These are phyloP conservation scores for Ilex aquifolium DNA, from an alignment of 257 asterid species.

Conservation along the genomic window DNA sequence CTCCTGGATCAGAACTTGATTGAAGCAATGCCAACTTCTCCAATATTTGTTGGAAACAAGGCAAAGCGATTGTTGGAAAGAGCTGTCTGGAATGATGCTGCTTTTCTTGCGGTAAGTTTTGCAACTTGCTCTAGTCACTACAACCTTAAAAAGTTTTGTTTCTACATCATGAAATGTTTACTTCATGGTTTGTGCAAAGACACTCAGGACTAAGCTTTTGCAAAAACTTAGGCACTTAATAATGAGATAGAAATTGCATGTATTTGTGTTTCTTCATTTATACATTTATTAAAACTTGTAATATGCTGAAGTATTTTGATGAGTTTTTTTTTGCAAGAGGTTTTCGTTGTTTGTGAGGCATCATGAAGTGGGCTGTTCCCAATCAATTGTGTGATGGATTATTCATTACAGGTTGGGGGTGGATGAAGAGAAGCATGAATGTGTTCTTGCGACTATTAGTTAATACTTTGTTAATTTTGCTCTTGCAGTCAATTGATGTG, in stretches of 20 bases:
- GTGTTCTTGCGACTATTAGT: too few species aligned
- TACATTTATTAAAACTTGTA: too few species aligned
- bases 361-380: neutral
- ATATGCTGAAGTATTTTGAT: neutral
- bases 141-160: neutral
- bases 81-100: neutral
- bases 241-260: neutral
- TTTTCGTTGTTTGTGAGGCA: too few species aligned
- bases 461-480: too few species aligned
- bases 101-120: neutral
- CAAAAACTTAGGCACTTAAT: neutral
- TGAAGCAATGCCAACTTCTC: conserved; percentile 1
- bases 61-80: conserved; percentile 1
- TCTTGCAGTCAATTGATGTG: too few species aligned
- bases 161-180: neutral
- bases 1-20: neutral
- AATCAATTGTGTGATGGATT: neutral
- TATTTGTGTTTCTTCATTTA: neutral
- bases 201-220: neutral
- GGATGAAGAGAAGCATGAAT: too few species aligned
- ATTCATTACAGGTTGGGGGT: too few species aligned
- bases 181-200: neutral
- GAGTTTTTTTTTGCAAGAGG: neutral
- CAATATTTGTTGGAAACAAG: neutral
- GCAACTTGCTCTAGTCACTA: neutral